These are phyloP conservation scores for Saturnispora diversa DNA, from an alignment of 805 yeast genomes.

Conservation along the genomic window DNA sequence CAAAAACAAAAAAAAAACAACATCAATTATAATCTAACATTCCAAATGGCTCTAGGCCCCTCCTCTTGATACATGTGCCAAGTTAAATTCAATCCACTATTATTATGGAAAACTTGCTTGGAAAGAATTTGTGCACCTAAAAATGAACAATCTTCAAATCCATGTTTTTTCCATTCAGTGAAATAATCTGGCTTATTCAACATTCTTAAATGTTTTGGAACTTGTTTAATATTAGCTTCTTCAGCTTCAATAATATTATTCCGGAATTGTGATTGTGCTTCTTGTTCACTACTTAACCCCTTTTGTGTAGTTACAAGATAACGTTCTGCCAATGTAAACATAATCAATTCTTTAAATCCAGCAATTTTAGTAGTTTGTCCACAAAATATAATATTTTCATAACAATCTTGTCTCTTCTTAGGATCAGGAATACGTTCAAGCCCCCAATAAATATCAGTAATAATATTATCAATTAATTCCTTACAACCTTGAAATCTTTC, in stretches of 20 bases:
- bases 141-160: constrained; percentile 70
- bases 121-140: constrained; percentile 84
- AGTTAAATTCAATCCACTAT: constrained; percentile 61
- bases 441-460: constrained; percentile 44
- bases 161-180: constrained; percentile 84
- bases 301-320: constrained; percentile 20
- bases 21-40: constrained; percentile 20
- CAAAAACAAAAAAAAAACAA: neutral
- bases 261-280: constrained; percentile 25
- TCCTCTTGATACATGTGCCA: constrained; percentile 63
- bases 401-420: constrained; percentile 68
- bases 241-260: constrained; percentile 23
- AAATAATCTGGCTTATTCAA: constrained; percentile 83
- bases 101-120: constrained; percentile 68
- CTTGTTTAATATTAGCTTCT: constrained; percentile 43
- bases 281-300: neutral
- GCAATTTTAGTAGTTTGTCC: constrained; percentile 72
- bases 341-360: constrained; percentile 68
- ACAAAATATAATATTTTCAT: constrained; percentile 70
- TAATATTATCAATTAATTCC: constrained; percentile 46
- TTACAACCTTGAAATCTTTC: constrained; percentile 82
- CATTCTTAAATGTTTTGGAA: constrained; percentile 64
- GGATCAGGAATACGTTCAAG: constrained; percentile 51
- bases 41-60: constrained; percentile 82
- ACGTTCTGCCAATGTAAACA: constrained; percentile 39